Evolutionary conservation across 78 protist genomes (phyloP), one percentile per base, ranked within the genome.

Genomic region (Guillardia theta): DNA sequence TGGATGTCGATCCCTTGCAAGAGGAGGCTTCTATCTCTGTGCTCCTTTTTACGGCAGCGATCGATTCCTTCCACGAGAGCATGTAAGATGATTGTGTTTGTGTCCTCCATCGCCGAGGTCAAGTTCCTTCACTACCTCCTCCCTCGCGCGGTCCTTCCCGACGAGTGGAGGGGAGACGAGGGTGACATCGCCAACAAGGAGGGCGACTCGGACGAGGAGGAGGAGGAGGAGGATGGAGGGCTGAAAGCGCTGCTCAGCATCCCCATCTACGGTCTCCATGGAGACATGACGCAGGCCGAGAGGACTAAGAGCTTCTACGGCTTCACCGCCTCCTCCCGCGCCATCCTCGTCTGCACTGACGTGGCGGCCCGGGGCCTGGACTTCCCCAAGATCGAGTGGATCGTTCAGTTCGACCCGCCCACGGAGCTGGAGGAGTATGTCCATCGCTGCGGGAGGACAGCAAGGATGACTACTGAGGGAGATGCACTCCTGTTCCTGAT

Each of bases 321-420:
- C 36, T 94, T 94, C 77, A 10, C n/a, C 43, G 24, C 48, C 36
- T 36, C 41, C 27, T 0, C 46, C 36, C 33, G 62, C 36, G 99
- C 98, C n/a, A 97, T 98, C 10, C 64, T 99, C 46, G 94, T 99
- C 76, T 96, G 98, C 15, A 99, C 99, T 0, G 99, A 99, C 93
- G 93, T 99, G n/a, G 99, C 99, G 0, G 99, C 99, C 19, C 95
- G 99, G 4, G 99, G 99, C 0, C 96, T 99, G 24, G 99, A 99
- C 95, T 97, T 99, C 95, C 98, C 99, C 43, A 39, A 41, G 0
- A 99, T 99, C 36, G 94, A 98, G 41, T 99, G 99, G 99, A 99
- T 99, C 41, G 53, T 99, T 36, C 53, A 47, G 92, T 83, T 30
- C 92, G 64, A 83, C 92, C n/a, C 92, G 0, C 92, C 92, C 10